Percentiles rank a stretch among this genome's conserved stretches.
These are phyloP conservation scores for Warburgia ugandensis DNA, from an alignment of 164 flowering plant genomes.

Conservation along the genomic window DNA sequence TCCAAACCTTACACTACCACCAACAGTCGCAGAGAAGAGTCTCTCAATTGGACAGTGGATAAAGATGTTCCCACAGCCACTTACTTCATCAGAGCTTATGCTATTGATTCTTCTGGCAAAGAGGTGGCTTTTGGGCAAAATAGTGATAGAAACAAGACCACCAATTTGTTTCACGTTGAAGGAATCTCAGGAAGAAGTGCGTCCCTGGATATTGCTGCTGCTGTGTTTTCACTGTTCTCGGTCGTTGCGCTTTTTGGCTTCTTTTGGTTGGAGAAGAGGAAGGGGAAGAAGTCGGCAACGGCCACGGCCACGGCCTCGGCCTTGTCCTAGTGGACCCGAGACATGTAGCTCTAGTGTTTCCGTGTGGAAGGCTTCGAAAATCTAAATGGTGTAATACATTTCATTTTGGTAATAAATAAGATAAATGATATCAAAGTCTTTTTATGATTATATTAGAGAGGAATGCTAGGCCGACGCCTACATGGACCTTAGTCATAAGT, in stretches of 20 bases:
- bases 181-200: conserved; percentile 62
- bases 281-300: conserved; percentile 24
- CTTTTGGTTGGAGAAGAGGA: conserved; percentile 62
- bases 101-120: conserved; percentile 8
- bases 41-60: conserved; percentile 24
- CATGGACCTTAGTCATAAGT: no score
- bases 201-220: conserved; percentile 66
- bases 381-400: no score
- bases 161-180: conserved; percentile 48
- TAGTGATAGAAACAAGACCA: conserved; percentile 35
- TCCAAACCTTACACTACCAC: conserved; percentile 6
- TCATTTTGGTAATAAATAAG: no score
- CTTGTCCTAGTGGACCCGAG: no score
- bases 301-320: no score
- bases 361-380: no score
- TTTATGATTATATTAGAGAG: no score
- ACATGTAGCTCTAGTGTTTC: no score
- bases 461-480: no score
- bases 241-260: conserved; percentile 54
- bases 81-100: conserved; percentile 29
- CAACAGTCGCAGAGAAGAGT: conserved; percentile 5
- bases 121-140: conserved; percentile 69
- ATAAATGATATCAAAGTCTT: no score
- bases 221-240: conserved; percentile 71
- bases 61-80: conserved; percentile 29